phyloP scores from a whole-genome alignment of 805 yeast genomes.

The Isabelozyma gotoi region DNA sequence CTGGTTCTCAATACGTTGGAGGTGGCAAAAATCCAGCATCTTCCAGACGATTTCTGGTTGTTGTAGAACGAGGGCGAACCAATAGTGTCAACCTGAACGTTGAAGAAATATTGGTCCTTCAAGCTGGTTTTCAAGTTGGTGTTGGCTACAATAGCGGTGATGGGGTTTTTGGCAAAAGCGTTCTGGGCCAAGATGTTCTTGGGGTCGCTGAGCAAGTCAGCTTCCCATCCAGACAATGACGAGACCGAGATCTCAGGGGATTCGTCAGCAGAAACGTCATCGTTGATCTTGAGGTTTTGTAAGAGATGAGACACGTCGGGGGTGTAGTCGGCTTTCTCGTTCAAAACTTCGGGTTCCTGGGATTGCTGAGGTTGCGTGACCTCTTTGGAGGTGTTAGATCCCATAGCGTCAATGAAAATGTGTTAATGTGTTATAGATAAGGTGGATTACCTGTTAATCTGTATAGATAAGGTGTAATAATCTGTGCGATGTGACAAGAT shows the following conservation, averaged over 20 bases:
- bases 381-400: conserved; percentile 5
- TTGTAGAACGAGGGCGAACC: conserved; percentile 36
- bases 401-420: conserved; percentile 1
- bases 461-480: too few relatives aligned
- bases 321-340: conserved; percentile 9
- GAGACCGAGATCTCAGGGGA: conserved; percentile 23
- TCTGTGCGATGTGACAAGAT: too few relatives aligned
- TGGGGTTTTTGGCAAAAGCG: conserved; percentile 50
- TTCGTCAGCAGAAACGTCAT: conserved; percentile 5
- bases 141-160: conserved; percentile 42
- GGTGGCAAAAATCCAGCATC: conserved; percentile 90
- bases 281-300: conserved; percentile 13
- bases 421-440: too few relatives aligned
- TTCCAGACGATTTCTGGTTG: conserved; percentile 73
- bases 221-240: conserved; percentile 46
- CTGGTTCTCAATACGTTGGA: conserved; percentile 68
- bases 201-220: conserved; percentile 41
- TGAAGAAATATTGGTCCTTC: conserved; percentile 34
- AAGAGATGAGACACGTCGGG: conserved; percentile 6
- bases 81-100: conserved; percentile 31
- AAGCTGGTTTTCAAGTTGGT: conserved; percentile 18
- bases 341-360: conserved; percentile 1
- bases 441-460: too few relatives aligned
- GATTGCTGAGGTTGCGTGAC: not conserved
- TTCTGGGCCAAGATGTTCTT: conserved; percentile 54